Evolutionary conservation across 2,329 filamentous ascomycete genomes (phyloP).

Genomic region (Chrysoporthe cubensis): DNA sequence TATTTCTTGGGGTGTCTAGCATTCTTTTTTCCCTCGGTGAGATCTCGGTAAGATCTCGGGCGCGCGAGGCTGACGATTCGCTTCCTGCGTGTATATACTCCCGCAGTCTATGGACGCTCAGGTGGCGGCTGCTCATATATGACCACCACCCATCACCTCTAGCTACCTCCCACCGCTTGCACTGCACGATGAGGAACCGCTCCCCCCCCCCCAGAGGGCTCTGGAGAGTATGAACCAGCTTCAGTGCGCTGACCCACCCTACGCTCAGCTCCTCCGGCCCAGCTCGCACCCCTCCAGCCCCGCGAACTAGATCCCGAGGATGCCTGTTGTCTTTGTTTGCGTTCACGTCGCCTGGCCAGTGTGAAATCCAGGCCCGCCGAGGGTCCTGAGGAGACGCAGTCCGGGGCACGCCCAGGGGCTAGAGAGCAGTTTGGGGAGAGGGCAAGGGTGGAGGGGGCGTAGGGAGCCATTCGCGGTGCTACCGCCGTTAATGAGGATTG

Average conservation of each 20-base stretch:
- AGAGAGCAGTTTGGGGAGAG: too few species aligned
- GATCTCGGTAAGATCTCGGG: too few species aligned
- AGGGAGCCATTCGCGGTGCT: conserved; percentile 41
- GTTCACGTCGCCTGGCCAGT: neutral
- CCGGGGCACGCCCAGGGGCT: too few species aligned
- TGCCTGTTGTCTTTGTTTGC: conserved; percentile 48
- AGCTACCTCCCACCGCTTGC: neutral
- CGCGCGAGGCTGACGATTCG: too few species aligned
- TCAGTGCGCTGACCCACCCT: conserved; percentile 42
- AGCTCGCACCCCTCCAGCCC: conserved; percentile 39
- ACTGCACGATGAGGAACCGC: neutral
- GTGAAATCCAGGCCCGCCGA: too few species aligned
- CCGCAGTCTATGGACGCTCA: neutral
- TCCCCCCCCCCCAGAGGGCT: too few species aligned
- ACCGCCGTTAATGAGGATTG: conserved; percentile 45
- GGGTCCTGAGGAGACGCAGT: too few species aligned
- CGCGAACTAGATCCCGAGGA: conserved; percentile 49
- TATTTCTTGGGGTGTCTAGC: too few species aligned
- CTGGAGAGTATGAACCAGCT: conserved; percentile 44
- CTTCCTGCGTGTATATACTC: neutral
- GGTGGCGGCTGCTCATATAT: neutral
- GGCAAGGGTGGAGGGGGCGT: too few species aligned
- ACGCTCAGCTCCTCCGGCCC: conserved; percentile 38
- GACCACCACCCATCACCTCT: neutral
- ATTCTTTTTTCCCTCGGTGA: too few species aligned